phyloP scores from a whole-genome alignment of 768 basidiomycete genomes.

The Coprinopsis strossmayeri region DNA sequence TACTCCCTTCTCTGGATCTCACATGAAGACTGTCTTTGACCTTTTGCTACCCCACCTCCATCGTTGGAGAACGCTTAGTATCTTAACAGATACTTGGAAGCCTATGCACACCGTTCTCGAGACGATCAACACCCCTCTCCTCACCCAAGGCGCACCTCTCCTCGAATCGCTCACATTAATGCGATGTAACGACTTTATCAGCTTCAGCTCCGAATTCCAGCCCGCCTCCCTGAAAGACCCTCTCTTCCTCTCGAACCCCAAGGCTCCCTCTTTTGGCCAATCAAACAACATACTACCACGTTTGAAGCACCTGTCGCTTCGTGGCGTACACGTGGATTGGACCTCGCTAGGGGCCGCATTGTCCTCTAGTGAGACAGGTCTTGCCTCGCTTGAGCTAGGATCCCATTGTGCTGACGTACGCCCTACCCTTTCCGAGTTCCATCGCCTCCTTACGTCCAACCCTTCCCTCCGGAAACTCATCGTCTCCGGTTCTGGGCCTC shows the following conservation, averaged over 20 bases:
- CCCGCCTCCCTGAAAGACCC: conserved; percentile 31
- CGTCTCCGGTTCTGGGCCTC: conserved; percentile 43
- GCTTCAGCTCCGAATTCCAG: conserved; percentile 37
- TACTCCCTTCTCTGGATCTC: conserved; percentile 32
- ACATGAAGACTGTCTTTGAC: conserved; percentile 39
- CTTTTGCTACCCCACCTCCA: conserved; percentile 44
- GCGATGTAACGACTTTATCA: conserved; percentile 53
- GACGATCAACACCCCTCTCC: conserved; percentile 32
- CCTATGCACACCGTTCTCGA: conserved; percentile 49
- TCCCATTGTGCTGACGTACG: conserved; percentile 50
- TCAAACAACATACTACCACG: conserved; percentile 29
- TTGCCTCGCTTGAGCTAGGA: conserved; percentile 37
- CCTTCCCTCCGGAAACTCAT: conserved; percentile 35
- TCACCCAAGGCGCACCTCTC: conserved; percentile 28
- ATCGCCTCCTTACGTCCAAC: conserved; percentile 33
- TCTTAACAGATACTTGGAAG: conserved; percentile 52
- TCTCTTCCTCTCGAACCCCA: conserved; percentile 24
- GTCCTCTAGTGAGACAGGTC: conserved; percentile 13
- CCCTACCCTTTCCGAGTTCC: conserved; percentile 40
- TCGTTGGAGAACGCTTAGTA: conserved; percentile 47
- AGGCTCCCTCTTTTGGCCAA: conserved; percentile 13
- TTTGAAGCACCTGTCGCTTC: conserved; percentile 41
- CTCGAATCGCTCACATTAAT: conserved; percentile 49
- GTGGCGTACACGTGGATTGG: conserved; percentile 57
- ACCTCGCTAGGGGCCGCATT: conserved; percentile 30